These are phyloP conservation scores for Acer saccharum DNA, from an alignment of 345 rosid species.

Conservation along the genomic window DNA sequence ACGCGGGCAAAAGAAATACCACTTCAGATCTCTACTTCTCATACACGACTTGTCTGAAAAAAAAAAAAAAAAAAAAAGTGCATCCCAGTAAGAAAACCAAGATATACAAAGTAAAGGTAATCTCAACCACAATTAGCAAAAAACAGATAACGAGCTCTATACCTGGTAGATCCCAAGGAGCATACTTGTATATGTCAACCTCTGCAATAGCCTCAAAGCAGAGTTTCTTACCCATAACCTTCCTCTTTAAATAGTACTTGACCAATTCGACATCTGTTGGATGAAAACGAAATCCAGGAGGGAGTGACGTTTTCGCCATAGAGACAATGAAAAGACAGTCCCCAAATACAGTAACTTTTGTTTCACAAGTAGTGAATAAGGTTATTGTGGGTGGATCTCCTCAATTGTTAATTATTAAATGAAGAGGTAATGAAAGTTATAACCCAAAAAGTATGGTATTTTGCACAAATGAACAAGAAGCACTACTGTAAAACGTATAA, in stretches of 20 bases:
- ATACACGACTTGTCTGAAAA: constrained; percentile 40
- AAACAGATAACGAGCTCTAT: background rate
- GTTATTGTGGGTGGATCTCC: background rate
- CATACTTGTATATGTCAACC: constrained; percentile 56
- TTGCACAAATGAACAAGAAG: background rate
- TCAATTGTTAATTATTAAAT: too few species aligned
- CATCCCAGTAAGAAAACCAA: constrained; percentile 6
- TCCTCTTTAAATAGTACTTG: constrained; percentile 64
- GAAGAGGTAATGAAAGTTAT: background rate
- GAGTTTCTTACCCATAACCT: constrained; percentile 58
- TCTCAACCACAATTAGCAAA: background rate
- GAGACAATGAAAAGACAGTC: constrained; percentile 6
- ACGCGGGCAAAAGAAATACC: constrained; percentile 82
- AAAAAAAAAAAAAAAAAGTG: background rate
- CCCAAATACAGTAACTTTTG: constrained; percentile 14
- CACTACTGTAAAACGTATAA: background rate
- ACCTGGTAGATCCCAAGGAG: constrained; percentile 76
- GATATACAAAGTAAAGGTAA: background rate
- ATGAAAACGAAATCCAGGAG: constrained; percentile 83
- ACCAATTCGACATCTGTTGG: constrained; percentile 82
- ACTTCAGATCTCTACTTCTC: constrained; percentile 61
- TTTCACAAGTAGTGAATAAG: constrained; percentile 1
- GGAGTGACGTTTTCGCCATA: constrained; percentile 43
- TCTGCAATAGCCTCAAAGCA: constrained; percentile 48
- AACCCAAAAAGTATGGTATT: background rate